Evolutionary conservation across 257 asterid species (phyloP), one percentile per base, ranked within the genome.

Genomic region (Vinca minor): DNA sequence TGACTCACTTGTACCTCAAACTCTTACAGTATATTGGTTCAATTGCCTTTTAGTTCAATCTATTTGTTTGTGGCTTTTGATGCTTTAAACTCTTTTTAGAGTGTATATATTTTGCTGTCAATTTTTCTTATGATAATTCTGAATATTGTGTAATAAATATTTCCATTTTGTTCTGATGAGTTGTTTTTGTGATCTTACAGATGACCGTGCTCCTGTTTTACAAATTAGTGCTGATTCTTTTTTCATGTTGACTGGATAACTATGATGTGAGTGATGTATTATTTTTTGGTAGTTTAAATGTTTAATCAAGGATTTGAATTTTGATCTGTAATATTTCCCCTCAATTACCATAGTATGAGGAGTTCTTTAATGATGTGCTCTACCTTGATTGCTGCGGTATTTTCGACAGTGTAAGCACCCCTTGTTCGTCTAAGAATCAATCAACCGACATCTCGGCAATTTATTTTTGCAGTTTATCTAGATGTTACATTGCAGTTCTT

Each of bases 251-350:
- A 8, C 31, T 23, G 59, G 56, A 25, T 68, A 44, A 42, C 32
- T 25, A 21, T 17, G 10, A 48, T 14, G 59, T 63, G 47, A 68
- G 25, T 68, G 60, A 35, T 68, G 66, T 68, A 59, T 58, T 56
- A 59, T 42, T 56, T 9, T n/a, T 13, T n/a, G n/a, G n/a, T n/a
- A n/a, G n/a, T 29, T 47, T 15, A n/a, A 53, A 34, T 23, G 26
- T 56, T 14, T 66, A 1, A 3, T 25, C 9, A 45, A 59, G 60
- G 66, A 48, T 68, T 46, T 20, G n/a, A n/a, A n/a, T n/a, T n/a
- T n/a, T n/a, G 28, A 13, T 59, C 45, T 42, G 55, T 34, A 58
- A 12, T 11, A 21, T 45, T 46, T 1, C 17, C 28, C 60, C 25
- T 25, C 50, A 34, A 58, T 31, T 46, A 32, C 49, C 42, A 23